Conservation (phyloP, 305 asterid species). For the Solanum chacoense region DNA sequence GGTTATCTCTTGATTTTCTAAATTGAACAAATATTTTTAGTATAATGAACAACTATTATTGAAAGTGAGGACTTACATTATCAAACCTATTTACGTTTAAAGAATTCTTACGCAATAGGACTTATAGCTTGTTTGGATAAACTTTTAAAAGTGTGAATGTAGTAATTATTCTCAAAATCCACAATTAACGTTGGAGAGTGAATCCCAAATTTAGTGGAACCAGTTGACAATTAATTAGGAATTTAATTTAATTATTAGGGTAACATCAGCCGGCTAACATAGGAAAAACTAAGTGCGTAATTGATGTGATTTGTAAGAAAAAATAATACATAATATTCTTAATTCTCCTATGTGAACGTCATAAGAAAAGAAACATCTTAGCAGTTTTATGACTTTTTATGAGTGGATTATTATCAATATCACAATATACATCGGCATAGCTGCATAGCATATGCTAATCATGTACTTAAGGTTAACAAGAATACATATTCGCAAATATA, state of each 20-base stretch:
- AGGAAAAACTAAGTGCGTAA: neutral
- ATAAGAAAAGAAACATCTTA: neutral
- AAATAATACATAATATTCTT: neutral
- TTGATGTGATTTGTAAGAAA: neutral
- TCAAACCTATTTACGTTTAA: neutral
- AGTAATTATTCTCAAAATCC: neutral
- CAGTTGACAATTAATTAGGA: neutral
- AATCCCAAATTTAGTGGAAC: neutral
- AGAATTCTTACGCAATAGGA: neutral
- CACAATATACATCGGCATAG: neutral
- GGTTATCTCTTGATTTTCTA: too few species aligned
- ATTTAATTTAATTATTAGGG: neutral
- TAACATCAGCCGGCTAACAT: neutral
- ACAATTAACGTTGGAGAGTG: neutral
- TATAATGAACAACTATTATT: too few species aligned
- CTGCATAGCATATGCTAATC: neutral
- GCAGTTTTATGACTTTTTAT: slow-evolving; percentile 5
- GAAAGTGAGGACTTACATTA: neutral
- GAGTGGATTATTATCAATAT: slow-evolving; percentile 11
- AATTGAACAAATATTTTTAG: too few species aligned
- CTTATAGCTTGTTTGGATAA: neutral
- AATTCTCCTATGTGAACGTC: neutral
- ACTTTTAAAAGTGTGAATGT: neutral
- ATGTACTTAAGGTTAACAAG: neutral
- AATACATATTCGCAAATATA: neutral